These are phyloP conservation scores for Aaosphaeria pasadenensis DNA, from an alignment of 2,329 filamentous ascomycete genomes.

Conservation along the genomic window DNA sequence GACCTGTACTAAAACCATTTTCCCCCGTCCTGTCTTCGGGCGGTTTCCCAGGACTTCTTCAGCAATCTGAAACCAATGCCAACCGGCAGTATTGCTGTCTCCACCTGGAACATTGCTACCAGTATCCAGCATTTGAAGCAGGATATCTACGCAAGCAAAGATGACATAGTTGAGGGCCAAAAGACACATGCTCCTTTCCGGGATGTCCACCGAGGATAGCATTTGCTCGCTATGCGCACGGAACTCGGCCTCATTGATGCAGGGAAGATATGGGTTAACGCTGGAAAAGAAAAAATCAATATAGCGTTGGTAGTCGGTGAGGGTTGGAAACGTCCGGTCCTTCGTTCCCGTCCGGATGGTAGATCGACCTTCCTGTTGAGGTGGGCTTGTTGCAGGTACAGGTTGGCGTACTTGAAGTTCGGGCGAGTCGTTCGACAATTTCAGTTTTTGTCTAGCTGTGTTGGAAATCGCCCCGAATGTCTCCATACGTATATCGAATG, in stretches of 20 bases:
- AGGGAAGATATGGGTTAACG: conserved; percentile 23
- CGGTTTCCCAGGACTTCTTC: conserved; percentile 25
- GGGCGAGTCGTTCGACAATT: conserved; percentile 10
- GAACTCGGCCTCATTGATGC: conserved; percentile 27
- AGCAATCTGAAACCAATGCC: conserved; percentile 28
- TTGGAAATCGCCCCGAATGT: conserved; percentile 19
- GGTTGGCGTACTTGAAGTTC: background rate
- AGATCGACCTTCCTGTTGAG: conserved; percentile 5
- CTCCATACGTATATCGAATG: conserved; percentile 19
- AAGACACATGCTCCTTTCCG: conserved; percentile 16
- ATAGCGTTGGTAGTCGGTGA: conserved; percentile 19
- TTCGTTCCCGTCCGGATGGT: conserved; percentile 16
- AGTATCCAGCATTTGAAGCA: conserved; percentile 3
- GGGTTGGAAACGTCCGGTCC: conserved; percentile 18
- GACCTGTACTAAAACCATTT: conserved; percentile 24
- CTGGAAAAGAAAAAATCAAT: conserved; percentile 26
- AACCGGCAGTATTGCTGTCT: conserved; percentile 14
- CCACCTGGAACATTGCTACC: background rate
- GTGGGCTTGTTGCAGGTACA: conserved; percentile 4
- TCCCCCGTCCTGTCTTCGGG: conserved; percentile 15
- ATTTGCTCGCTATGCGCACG: conserved; percentile 18
- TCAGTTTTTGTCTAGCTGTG: conserved; percentile 12
- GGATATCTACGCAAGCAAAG: conserved; percentile 21
- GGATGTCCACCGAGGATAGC: conserved; percentile 15
- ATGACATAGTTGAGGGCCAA: conserved; percentile 29